Evolutionary conservation across 2,329 filamentous ascomycete genomes (phyloP), one percentile per base, ranked within the genome.

Genomic region (Fusarium torulosum): DNA sequence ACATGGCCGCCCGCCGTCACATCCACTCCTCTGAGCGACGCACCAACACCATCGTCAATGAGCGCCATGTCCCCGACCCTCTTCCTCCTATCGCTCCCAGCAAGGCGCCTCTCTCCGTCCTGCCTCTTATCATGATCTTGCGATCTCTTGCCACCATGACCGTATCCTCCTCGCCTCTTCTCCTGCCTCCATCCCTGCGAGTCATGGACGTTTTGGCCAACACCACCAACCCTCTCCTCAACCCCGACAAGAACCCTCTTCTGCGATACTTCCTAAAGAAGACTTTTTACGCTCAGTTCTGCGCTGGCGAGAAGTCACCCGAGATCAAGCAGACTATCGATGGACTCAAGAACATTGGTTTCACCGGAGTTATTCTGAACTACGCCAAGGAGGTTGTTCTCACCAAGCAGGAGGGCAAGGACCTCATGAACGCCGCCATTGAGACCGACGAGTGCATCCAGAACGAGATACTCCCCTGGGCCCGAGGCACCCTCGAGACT

Each of bases 281-380:
- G 75, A 96, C 93, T 0, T 94, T 97, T 73, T 97, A 97, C 77
- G 88, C 89, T 23, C 94, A 97, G 74, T 97, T 97, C 79, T 97
- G 94, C 78, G 93, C 92, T 0, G 94, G 94, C 27, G 91, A 94
- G 79, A 91, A 87, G 47, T 83, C 85, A 0, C 72, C 77, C 2
- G 92, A 97, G 78, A 90, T 96, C 3, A 81, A 83, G 41, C 79
- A 76, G 29, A 94, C 91, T 0, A 86, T 93, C 29, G 75, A 83
- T 2, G 81, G 84, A 3, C 83, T 97, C 11, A 92, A 93, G 77
- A 78, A 82, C 31, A 88, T 95, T 43, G 94, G 94, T 3, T 97
- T 93, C 75, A 87, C 86, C 23, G 94, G 94, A 14, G 91, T 97
- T 7, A 93, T 97, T 55, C 83, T 97, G 45, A 90, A 92, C 50